Evolutionary conservation across 2,329 filamentous ascomycete species (phyloP), one percentile per base, ranked within the genome.

Genomic region (Hypoxylon rubiginosum): DNA sequence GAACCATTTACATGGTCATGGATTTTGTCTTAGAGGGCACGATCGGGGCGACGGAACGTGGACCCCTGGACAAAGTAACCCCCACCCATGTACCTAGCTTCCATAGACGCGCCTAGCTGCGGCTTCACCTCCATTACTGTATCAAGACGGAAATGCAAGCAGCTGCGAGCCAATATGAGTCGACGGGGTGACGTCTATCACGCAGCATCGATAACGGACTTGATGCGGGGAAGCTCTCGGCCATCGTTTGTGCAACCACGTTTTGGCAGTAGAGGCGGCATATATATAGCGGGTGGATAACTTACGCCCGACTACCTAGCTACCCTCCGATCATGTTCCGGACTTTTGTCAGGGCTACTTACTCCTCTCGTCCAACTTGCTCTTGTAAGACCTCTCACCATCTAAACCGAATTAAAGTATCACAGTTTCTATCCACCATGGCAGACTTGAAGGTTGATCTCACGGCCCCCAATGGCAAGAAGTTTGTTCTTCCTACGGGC

Each of bases 401-500:
- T 45, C 41, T 24, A 8, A 68, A 66, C 19, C 54, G 21, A 34
- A 58, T 41, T 24, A 62, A 28, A 28, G 45, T 62, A 52, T 55
- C 43, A 15, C 64, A 68, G 26, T 62, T 70, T 52, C 10, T 71
- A 46, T 71, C 65, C 48, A 75, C 54, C 28, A 77, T 78, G 75
- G 64, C 74, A 7, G 71, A 72, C 57, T 70, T 77, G 54, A 72
- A 73, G 32, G 78, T 87, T 69, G 85, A 92, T 73, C 84, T 92
- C 65, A 91, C 87, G 8, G 89, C 91, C 64, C 91, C 91, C 4
- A 92, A 92, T 78, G 90, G 90, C 74, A 85, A 81, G 77, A 89
- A 88, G 72, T 91, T 91, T 73, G 83, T 80, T 28, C 86, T 91
- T 78, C 88, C 89, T 10, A 86, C 85, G 13, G 91, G 91, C 30